Base-by-base conservation (phyloP, 148 eudicot species). In the Dysphania ambrosioides region DNA sequence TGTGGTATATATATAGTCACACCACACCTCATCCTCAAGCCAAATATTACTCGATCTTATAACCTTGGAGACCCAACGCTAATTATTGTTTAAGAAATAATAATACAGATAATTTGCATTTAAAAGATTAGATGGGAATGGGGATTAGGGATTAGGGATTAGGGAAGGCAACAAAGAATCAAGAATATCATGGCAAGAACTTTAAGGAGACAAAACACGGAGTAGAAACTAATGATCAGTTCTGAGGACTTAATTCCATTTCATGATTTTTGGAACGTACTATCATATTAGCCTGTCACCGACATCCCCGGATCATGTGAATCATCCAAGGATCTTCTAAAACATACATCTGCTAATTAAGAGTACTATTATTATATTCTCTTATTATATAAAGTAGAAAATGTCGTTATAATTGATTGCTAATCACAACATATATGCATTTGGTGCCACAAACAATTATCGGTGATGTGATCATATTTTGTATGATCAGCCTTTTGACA, bases 221-320 rank as follows among this genome's bases (percentile, higher is more conserved):
- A n/a, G 10, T 27, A 19, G 9, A 67, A 15, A 40, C 71, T 41
- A 67, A 67, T 67, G 32, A 67, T 67, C 19, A 67, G 12, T 23
- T 38, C 0, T 21, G 7, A 30, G 49, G 19, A n/a, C 49, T 21
- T 36, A 66, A 66, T 66, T n/a, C 53, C 34, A 64, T 31, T 64
- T 36, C 53, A 66, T 75, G 23, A 67, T 67, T 75, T 67, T 67
- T 41, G 30, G n/a, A n/a, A n/a, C n/a, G 56, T 31, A 57, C 38
- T 16, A 72, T 72, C 71, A 75, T 66, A 32, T 55, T 31, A 75
- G 47, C 68, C 72, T 68, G 57, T 68, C 72, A 75, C 65, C 78
- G 78, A 71, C 78, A 30, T 57, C 16, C 68, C 72, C 56, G 72
- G 72, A 75, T 75, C 40, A 68, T 57, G 66, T 40, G 18, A 67